Conservation (phyloP, 73 alveolate genomes). For the Symbiodinium natans region DNA sequence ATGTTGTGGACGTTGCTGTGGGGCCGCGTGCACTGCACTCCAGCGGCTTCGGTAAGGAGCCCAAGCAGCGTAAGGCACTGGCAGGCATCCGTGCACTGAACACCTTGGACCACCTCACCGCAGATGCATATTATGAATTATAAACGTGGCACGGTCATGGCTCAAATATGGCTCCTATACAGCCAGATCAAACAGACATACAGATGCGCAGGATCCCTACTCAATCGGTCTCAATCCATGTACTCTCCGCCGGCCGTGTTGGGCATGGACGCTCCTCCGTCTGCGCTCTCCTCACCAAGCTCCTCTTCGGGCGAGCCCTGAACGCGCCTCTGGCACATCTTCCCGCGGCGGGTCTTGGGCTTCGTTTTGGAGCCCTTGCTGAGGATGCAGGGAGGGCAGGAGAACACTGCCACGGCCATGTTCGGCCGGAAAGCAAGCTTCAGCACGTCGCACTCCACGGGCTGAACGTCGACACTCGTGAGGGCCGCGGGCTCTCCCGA, state of each 20-base stretch:
- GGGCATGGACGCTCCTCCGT: constrained; percentile 1
- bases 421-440: background rate
- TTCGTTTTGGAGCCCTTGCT: background rate
- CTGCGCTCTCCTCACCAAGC: background rate
- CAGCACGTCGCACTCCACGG: background rate
- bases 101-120: background rate
- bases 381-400: background rate
- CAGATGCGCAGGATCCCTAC: too few relatives aligned
- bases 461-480: background rate
- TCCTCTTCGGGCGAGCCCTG: background rate
- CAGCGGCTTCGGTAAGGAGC: background rate
- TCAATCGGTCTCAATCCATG: background rate
- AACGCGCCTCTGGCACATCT: background rate
- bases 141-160: too few relatives aligned
- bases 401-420: background rate
- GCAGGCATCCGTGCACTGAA: background rate
- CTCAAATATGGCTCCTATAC: too few relatives aligned
- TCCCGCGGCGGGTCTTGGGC: background rate
- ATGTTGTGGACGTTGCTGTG: background rate
- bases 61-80: background rate
- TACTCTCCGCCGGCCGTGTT: background rate
- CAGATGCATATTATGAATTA: too few relatives aligned
- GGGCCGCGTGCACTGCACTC: constrained; percentile 1
- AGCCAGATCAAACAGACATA: too few relatives aligned
- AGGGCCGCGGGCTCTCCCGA: background rate